phyloP scores from a whole-genome alignment of 345 rosid species.

The Gossypium longicalyx region DNA sequence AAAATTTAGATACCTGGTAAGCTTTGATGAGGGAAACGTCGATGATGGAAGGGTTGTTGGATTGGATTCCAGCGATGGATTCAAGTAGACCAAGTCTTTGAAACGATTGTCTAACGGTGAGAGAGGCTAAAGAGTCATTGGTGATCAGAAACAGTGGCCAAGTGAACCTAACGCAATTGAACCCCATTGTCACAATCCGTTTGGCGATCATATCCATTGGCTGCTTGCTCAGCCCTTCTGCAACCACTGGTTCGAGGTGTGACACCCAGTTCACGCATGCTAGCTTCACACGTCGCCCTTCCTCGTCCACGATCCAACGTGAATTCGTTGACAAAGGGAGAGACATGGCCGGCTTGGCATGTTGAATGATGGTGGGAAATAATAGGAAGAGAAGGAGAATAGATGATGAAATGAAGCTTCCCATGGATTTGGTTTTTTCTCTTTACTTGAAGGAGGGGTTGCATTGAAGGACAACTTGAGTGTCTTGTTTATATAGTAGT shows the following conservation, averaged over 20 bases:
- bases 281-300: slow-evolving; percentile 56
- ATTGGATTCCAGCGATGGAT: slow-evolving; percentile 58
- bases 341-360: background rate
- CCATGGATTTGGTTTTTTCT: background rate
- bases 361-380: background rate
- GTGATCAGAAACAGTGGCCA: slow-evolving; percentile 69
- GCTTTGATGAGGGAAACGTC: slow-evolving; percentile 75
- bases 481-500: background rate
- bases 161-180: slow-evolving; percentile 72
- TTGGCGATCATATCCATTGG: slow-evolving; percentile 43
- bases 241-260: slow-evolving; percentile 61
- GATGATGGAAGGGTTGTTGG: slow-evolving; percentile 74
- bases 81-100: slow-evolving; percentile 49
- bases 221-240: slow-evolving; percentile 79
- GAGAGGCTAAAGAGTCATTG: slow-evolving; percentile 46
- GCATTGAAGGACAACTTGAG: background rate
- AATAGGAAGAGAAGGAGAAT: background rate
- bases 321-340: slow-evolving; percentile 16
- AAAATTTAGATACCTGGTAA: slow-evolving; percentile 49
- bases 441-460: background rate
- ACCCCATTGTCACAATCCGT: slow-evolving; percentile 43
- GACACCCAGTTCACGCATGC: slow-evolving; percentile 71
- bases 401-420: background rate
- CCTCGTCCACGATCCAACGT: slow-evolving; percentile 17
- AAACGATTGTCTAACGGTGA: slow-evolving; percentile 70